phyloP scores from a whole-genome alignment of 768 basidiomycete species.

The Kwoniella heveanensis region DNA sequence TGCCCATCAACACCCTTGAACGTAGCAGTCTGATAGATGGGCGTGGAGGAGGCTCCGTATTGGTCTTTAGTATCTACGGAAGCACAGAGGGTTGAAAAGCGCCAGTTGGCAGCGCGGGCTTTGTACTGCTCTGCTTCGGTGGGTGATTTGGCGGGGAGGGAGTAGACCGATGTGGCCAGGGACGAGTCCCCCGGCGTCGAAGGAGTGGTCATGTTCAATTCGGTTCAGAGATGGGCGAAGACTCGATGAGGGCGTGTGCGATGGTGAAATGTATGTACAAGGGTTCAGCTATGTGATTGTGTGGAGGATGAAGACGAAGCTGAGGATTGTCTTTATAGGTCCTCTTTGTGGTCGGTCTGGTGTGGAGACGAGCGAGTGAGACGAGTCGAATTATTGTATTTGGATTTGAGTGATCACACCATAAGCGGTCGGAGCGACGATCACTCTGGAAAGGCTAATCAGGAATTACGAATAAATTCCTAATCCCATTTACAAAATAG shows the following conservation, averaged over 20 bases:
- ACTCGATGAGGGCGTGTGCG: conserved; percentile 1
- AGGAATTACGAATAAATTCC: background rate
- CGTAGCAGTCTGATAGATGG: conserved; percentile 96
- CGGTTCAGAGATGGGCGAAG: too few species aligned
- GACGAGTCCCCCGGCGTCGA: conserved; percentile 46
- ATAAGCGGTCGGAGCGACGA: conserved; percentile 8
- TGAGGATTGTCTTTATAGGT: too few species aligned
- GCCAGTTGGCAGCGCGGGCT: conserved; percentile 44
- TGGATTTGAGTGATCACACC: conserved; percentile 6
- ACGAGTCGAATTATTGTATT: conserved; percentile 3
- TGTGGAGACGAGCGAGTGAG: too few species aligned
- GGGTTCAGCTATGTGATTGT: background rate
- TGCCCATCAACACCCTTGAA: conserved; percentile 86
- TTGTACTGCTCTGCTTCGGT: conserved; percentile 34
- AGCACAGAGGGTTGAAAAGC: conserved; percentile 53
- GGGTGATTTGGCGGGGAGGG: conserved; percentile 21
- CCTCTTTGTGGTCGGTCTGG: too few species aligned
- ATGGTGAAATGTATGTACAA: background rate
- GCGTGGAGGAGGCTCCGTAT: conserved; percentile 88
- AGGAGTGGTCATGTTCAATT: conserved; percentile 33
- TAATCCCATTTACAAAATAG: background rate
- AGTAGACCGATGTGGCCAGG: conserved; percentile 51
- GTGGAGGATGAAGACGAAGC: too few species aligned
- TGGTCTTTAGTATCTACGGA: conserved; percentile 77
- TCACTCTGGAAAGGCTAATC: background rate